These are phyloP conservation scores for Linderniella brevidens DNA, from an alignment of 257 asterid genomes.

Conservation along the genomic window DNA sequence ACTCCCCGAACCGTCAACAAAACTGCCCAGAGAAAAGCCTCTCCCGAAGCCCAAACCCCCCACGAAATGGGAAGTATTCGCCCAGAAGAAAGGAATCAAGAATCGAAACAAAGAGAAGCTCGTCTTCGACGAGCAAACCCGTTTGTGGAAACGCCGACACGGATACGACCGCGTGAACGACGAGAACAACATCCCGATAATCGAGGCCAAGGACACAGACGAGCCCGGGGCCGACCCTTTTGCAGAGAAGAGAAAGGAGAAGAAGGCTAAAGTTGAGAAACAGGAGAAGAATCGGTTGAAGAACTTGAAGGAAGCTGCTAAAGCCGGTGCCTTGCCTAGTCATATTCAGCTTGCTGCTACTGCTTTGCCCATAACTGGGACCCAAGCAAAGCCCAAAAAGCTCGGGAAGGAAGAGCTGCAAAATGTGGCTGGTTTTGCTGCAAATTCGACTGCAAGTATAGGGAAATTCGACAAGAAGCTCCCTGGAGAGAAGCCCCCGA, in stretches of 20 bases:
- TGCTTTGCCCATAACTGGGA: constrained; percentile 82
- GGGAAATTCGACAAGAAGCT: constrained; percentile 95
- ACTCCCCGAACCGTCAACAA: constrained; percentile 66
- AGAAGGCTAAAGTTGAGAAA: constrained; percentile 67
- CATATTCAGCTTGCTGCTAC: constrained; percentile 86
- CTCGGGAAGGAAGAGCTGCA: constrained; percentile 71
- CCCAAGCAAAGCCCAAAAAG: constrained; percentile 43
- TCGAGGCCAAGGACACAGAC: constrained; percentile 85
- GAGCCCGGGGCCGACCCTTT: constrained; percentile 86
- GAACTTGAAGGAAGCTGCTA: constrained; percentile 67
- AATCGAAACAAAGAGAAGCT: constrained; percentile 61
- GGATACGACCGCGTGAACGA: constrained; percentile 91
- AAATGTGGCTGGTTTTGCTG: constrained; percentile 92
- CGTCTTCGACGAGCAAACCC: constrained; percentile 67
- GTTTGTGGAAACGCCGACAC: constrained; percentile 76
- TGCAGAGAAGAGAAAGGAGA: constrained; percentile 60
- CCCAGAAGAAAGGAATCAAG: constrained; percentile 75
- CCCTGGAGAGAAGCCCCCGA: constrained; percentile 71
- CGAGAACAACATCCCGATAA: constrained; percentile 76
- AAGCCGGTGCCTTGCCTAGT: constrained; percentile 89
- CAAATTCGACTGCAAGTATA: constrained; percentile 87
- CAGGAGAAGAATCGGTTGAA: constrained; percentile 62
- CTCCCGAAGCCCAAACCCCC: constrained; percentile 91
- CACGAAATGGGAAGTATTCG: constrained; percentile 83
- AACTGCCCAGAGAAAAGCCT: constrained; percentile 75